Evolutionary conservation across 2,329 filamentous ascomycete species (phyloP).

Genomic region (Botrytis galanthina): DNA sequence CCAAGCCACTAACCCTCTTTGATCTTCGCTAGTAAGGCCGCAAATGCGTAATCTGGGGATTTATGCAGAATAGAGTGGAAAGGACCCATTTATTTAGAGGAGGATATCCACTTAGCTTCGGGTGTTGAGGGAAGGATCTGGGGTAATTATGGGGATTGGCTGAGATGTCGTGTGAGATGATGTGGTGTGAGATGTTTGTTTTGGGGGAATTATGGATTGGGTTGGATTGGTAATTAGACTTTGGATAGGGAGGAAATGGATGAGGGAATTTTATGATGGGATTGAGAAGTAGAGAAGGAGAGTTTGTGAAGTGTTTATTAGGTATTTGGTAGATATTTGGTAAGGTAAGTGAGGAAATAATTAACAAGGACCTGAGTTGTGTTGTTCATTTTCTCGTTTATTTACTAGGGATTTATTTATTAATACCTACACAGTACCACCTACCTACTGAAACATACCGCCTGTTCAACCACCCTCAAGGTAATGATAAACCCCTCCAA

Average conservation of each 20-base stretch:
- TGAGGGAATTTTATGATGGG: neutral
- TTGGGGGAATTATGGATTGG: neutral
- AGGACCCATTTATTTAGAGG: neutral
- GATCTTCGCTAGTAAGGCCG: neutral
- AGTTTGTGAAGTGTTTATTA: too few relatives aligned
- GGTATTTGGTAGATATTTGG: too few relatives aligned
- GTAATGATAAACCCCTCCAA: neutral
- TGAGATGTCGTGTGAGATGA: neutral
- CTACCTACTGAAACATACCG: too few relatives aligned
- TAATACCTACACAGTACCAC: too few relatives aligned
- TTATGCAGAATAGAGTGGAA: neutral
- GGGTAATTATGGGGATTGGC: conserved; percentile 12
- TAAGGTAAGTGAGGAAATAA: too few relatives aligned
- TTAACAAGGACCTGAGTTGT: too few relatives aligned
- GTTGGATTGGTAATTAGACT: neutral
- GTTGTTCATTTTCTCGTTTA: too few relatives aligned
- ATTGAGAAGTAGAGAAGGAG: neutral
- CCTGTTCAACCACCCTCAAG: neutral
- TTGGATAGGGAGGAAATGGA: neutral
- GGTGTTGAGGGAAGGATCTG: neutral
- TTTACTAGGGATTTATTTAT: too few relatives aligned
- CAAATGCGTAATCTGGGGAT: conserved; percentile 5
- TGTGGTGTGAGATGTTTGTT: neutral
- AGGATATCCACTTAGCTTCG: neutral
- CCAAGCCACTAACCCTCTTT: neutral